Evolutionary conservation across 2,329 filamentous ascomycete species (phyloP), one percentile per base, ranked within the genome.

Genomic region (Zelopaecilomyces penicillatus): DNA sequence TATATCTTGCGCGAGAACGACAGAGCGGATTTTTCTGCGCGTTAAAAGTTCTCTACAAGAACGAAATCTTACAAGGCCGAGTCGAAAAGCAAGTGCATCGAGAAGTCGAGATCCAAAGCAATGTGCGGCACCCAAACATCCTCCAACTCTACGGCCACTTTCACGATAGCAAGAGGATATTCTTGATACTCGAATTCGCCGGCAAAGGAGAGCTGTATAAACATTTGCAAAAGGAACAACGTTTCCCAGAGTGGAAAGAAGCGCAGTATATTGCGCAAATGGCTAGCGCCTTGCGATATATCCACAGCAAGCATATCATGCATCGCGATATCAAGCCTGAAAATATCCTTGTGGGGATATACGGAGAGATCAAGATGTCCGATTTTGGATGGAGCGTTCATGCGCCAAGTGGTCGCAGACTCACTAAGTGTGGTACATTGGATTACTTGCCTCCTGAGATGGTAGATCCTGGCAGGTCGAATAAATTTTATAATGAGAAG

Each of bases 261-360:
- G 86, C 87, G 11, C 82, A 88, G 66, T 94, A 91, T 62, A 81
- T 91, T 53, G 87, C 87, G 4, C 87, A 94, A 65, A 91, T 93
- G 85, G 85, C 85, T 11, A 83, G 83, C 33, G 88, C 89, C 1
- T 70, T 95, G 39, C 40, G 54, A 12, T 57, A 50, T 58, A 1
- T 62, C 56, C 10, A 61, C 53, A 10, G 66, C 66, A 39, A 70
- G 40, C 44, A 64, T 55, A 12, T 65, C 58, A 36, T 65, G 53
- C 1, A 66, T 41, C 52, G 58, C 12, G 54, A 54, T 35, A 59
- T 59, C 41, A 64, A 19, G 19, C 19, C 19, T 19, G 19, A 19
- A 19, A 19, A 19, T 31, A 59, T 64, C 27, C 50, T 63, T 7
- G 51, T 64, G 1, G 58, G 57, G 0, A 30, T 57, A 5, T 45